phyloP scores from a whole-genome alignment of 1,139 yeast genomes.

The Saccharomyces pastorianus region DNA sequence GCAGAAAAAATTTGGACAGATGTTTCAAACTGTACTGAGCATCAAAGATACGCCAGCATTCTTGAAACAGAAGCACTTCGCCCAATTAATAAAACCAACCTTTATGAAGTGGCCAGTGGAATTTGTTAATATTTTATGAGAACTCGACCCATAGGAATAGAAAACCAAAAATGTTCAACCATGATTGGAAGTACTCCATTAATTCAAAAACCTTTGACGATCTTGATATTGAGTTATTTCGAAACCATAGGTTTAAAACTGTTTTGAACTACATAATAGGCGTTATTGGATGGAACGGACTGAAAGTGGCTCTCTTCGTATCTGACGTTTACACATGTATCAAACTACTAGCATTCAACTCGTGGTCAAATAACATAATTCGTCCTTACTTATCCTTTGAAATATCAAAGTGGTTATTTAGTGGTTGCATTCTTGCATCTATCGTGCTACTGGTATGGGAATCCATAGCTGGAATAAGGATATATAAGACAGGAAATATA shows the following conservation, averaged over 20 bases:
- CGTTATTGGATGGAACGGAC: slow-evolving; percentile 41
- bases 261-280: slow-evolving; percentile 46
- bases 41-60: background rate
- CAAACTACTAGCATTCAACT: slow-evolving; percentile 61
- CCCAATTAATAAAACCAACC: background rate
- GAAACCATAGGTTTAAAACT: slow-evolving; percentile 46
- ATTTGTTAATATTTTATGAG: background rate
- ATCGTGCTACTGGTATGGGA: slow-evolving; percentile 51
- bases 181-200: slow-evolving; percentile 23
- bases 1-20: background rate
- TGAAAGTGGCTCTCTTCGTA: slow-evolving; percentile 54
- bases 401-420: slow-evolving; percentile 76
- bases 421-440: slow-evolving; percentile 76
- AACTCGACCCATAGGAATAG: background rate
- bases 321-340: slow-evolving; percentile 76
- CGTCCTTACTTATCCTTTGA: slow-evolving; percentile 50
- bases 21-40: background rate
- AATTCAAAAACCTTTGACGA: slow-evolving; percentile 32
- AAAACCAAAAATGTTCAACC: slow-evolving; percentile 13
- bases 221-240: slow-evolving; percentile 42
- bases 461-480: slow-evolving; percentile 49
- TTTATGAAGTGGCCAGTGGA: background rate
- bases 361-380: slow-evolving; percentile 55
- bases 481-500: slow-evolving; percentile 46
- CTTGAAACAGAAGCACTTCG: background rate